Conservation (phyloP, 2,329 filamentous ascomycete genomes). For the Fusarium aywerte region DNA sequence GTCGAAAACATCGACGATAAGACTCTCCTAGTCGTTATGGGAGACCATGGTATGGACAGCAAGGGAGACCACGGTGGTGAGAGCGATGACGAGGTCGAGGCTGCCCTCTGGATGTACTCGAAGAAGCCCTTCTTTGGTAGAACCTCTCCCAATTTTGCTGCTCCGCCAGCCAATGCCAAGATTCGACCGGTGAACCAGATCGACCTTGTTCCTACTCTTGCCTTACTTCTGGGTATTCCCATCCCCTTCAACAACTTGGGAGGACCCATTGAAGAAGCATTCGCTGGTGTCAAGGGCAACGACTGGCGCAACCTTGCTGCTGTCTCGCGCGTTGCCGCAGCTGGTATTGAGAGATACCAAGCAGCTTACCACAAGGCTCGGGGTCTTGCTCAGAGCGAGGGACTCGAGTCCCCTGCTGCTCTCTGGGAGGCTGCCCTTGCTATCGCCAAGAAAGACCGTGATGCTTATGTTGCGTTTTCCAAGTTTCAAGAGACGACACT, state of each 20-base stretch:
- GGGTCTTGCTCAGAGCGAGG: conserved; percentile 71
- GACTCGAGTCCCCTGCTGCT: conserved; percentile 51
- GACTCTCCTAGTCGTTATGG: conserved; percentile 93
- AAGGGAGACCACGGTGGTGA: conserved; percentile 99
- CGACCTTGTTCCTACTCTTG: conserved; percentile 91
- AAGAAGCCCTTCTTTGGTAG: conserved; percentile 87
- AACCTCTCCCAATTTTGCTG: conserved; percentile 66
- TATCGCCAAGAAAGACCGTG: conserved; percentile 53
- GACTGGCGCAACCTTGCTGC: conserved; percentile 81
- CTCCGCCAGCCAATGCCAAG: conserved; percentile 78
- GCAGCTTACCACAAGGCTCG: conserved; percentile 80
- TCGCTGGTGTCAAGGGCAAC: conserved; percentile 74
- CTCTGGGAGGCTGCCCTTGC: conserved; percentile 62
- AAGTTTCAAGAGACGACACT: conserved; percentile 84
- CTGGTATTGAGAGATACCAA: conserved; percentile 91
- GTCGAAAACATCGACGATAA: conserved; percentile 80
- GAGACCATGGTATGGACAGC: conserved; percentile 98
- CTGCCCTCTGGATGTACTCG: conserved; percentile 98
- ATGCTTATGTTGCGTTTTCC: conserved; percentile 68
- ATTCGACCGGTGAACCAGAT: conserved; percentile 84
- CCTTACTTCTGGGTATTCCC: conserved; percentile 87
- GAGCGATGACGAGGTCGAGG: conserved; percentile 94
- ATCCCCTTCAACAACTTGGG: conserved; percentile 98
- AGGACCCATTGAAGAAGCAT: conserved; percentile 92
- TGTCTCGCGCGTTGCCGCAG: conserved; percentile 80